These are phyloP conservation scores for Cucurbita ficifolia DNA, from an alignment of 306 rosid genomes.

Conservation along the genomic window DNA sequence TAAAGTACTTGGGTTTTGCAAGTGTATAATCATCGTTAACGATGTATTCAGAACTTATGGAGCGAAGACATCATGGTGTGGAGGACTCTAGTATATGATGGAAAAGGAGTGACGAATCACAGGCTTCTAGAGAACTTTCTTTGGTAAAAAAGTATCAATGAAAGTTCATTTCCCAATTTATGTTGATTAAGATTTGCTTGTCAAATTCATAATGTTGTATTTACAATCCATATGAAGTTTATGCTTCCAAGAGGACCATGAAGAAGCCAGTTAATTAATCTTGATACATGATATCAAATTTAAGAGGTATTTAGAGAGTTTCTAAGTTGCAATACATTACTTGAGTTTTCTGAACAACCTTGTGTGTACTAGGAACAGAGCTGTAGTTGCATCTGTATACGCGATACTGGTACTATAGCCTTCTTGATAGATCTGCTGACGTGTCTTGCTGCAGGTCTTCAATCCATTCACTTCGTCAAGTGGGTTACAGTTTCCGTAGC, in stretches of 20 bases:
- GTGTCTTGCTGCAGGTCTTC: constrained; percentile 4
- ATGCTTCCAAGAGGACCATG: neutral
- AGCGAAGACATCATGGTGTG: neutral
- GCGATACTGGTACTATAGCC: neutral
- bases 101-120: neutral
- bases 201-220: neutral
- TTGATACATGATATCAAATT: neutral
- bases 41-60: neutral
- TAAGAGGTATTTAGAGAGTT: neutral
- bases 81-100: neutral
- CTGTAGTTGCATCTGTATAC: neutral
- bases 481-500: neutral
- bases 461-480: neutral
- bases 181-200: neutral
- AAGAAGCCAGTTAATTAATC: neutral
- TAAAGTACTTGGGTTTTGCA: neutral
- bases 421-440: neutral
- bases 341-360: neutral
- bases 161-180: neutral
- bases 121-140: neutral
- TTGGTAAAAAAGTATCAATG: neutral
- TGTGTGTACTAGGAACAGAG: neutral
- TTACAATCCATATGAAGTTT: neutral
- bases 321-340: neutral
- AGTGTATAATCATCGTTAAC: neutral